These are phyloP conservation scores for Melanogaster broomeanus DNA, from an alignment of 768 basidiomycete species.

Conservation along the genomic window DNA sequence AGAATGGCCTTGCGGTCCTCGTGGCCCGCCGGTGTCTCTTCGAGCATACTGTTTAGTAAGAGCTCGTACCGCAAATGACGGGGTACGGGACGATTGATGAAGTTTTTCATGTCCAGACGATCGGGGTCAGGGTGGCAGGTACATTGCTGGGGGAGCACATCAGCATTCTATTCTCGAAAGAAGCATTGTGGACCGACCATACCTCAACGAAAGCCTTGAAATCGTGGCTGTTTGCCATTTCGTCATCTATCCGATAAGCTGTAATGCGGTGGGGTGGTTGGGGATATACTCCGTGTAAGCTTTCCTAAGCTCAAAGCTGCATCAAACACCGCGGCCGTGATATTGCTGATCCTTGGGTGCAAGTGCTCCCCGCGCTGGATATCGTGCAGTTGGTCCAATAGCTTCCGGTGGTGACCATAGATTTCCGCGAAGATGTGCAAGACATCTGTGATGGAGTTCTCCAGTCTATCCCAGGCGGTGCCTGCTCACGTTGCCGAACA, in stretches of 20 bases:
- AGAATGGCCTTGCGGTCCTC: conserved; percentile 87
- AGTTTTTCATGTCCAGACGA: conserved; percentile 88
- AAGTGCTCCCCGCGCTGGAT: conserved; percentile 89
- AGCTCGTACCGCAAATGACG: conserved; percentile 88
- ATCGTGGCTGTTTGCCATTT: conserved; percentile 75
- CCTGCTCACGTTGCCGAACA: conserved; percentile 82
- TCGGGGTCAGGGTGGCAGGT: conserved; percentile 73
- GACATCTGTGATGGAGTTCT: conserved; percentile 80
- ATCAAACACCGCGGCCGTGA: conserved; percentile 85
- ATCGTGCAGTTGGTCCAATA: conserved; percentile 81
- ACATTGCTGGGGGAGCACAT: conserved; percentile 37
- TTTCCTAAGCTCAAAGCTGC: conserved; percentile 88
- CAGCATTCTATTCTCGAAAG: background rate
- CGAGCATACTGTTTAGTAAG: conserved; percentile 76
- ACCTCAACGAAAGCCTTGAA: conserved; percentile 88
- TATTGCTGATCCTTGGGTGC: conserved; percentile 72
- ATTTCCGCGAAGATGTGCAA: conserved; percentile 88
- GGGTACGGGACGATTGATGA: conserved; percentile 90
- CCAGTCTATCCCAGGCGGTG: conserved; percentile 67
- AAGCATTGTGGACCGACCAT: conserved; percentile 14
- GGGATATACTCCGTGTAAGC: conserved; percentile 92
- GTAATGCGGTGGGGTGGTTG: conserved; percentile 95
- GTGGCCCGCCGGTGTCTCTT: conserved; percentile 71
- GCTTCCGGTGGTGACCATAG: conserved; percentile 67
- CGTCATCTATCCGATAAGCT: conserved; percentile 83